These are phyloP conservation scores for Xylaria polymorpha DNA, from an alignment of 2,329 filamentous ascomycete genomes.

Conservation along the genomic window DNA sequence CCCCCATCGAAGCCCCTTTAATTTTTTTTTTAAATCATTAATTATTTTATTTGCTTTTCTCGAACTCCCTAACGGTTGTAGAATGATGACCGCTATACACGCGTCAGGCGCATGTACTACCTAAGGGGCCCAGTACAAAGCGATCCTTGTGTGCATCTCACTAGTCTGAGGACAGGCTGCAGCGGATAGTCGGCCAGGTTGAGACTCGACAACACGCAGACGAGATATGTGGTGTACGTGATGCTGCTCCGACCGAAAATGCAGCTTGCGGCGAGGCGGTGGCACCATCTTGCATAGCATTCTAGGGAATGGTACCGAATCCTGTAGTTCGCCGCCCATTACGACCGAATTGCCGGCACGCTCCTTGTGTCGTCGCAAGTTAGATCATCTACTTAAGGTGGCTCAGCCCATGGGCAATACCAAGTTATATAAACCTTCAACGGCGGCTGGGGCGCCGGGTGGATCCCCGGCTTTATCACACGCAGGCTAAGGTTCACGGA, in stretches of 20 bases:
- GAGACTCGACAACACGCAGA: neutral
- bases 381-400: neutral
- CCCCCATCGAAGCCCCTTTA: neutral
- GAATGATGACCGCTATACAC: neutral
- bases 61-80: neutral
- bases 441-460: conserved; percentile 32
- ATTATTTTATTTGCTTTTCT: neutral
- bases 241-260: conserved; percentile 5
- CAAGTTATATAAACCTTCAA: neutral
- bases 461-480: conserved; percentile 17
- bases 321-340: conserved; percentile 7
- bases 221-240: conserved; percentile 8
- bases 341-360: neutral
- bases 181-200: neutral
- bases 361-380: neutral
- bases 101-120: neutral
- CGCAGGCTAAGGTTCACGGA: conserved; percentile 12
- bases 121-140: neutral
- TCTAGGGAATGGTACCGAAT: neutral
- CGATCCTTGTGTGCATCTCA: neutral
- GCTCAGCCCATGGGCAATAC: neutral
- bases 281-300: conserved; percentile 4
- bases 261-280: conserved; percentile 5
- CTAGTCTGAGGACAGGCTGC: neutral
- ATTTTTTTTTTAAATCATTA: neutral